Base-by-base conservation (phyloP, 129 eudicot genomes). In the Escallonia herrerae region DNA sequence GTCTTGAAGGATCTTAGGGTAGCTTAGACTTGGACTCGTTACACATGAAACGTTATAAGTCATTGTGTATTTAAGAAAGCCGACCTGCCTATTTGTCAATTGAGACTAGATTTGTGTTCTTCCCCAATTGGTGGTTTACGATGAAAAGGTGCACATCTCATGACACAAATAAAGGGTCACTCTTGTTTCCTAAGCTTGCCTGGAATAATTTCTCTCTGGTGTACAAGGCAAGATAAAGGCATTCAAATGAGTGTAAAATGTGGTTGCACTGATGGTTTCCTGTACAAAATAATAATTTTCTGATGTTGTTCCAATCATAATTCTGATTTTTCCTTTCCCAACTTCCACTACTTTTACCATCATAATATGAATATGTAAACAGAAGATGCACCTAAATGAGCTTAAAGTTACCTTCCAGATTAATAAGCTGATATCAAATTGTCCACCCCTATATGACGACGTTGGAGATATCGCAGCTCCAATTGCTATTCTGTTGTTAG, bases 401-500 rank as follows among this genome's bases (percentile, higher is more conserved):
- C 4, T 13, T 11, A n/a, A 38, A 45, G 11, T 57, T 81, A 93
- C 98, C 96, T 93, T 93, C 98, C 98, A 93, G 12, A 93, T 69
- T 65, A 93, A 59, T 63, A 93, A 72, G 76, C 84, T 88, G 47
- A 93, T 89, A 63, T 93, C 99, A 67, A 89, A 93, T 52, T 93
- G 99, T 40, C 99, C 84, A 39, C 96, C 99, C 8, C 69, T 77
- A 46, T 81, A 88, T 3, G 84, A 73, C 1, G 99, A 93, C 1
- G 69, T 79, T n/a, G 99, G 99, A 68, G 96, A 88, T n/a, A 93
- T 93, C 3, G 96, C 91, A 13, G 96, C 99, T 45, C 99, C 99
- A 9, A 93, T 83, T 22, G 96, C 95, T 56, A 93, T 80, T 56
- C 70, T 75, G 47, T 60, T 81, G 67, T 86, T 93, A 0, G 96